Evolutionary conservation across 192 early-diverging fungal species (phyloP).

Genomic region (Backusella morwellensis): DNA sequence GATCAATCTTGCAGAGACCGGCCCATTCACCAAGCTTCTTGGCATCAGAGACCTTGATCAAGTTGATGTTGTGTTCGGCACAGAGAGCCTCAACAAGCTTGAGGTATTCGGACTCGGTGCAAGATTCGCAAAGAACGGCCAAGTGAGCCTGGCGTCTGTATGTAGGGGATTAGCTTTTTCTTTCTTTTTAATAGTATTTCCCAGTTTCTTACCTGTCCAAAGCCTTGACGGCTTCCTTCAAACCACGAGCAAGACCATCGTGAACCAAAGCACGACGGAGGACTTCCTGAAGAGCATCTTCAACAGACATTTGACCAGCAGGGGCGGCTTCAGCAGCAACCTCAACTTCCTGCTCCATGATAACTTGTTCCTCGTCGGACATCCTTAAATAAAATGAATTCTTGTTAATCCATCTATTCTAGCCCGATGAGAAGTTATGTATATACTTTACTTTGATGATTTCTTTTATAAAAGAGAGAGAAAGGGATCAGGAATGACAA

Average conservation of each 20-base stretch:
- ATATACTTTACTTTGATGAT: background rate
- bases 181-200: background rate
- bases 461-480: background rate
- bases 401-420: background rate
- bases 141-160: slow-evolving; percentile 81
- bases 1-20: slow-evolving; percentile 99
- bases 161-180: background rate
- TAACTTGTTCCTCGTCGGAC: slow-evolving; percentile 36
- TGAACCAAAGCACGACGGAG: slow-evolving; percentile 76
- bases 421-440: background rate
- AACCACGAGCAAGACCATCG: slow-evolving; percentile 96
- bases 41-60: slow-evolving; percentile 96
- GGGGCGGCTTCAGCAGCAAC: slow-evolving; percentile 49
- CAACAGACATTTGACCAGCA: slow-evolving; percentile 48
- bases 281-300: too few relatives aligned
- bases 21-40: slow-evolving; percentile 99
- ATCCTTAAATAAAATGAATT: slow-evolving; percentile 17
- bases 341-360: slow-evolving; percentile 54
- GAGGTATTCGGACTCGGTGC: slow-evolving; percentile 94
- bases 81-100: slow-evolving; percentile 97
- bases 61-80: slow-evolving; percentile 39
- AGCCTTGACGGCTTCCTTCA: slow-evolving; percentile 95
- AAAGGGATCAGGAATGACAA: background rate
- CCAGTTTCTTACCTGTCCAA: slow-evolving; percentile 71
- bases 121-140: slow-evolving; percentile 93